Evolutionary conservation across 2,329 filamentous ascomycete genomes (phyloP).

Genomic region (Helminthosporium solani): DNA sequence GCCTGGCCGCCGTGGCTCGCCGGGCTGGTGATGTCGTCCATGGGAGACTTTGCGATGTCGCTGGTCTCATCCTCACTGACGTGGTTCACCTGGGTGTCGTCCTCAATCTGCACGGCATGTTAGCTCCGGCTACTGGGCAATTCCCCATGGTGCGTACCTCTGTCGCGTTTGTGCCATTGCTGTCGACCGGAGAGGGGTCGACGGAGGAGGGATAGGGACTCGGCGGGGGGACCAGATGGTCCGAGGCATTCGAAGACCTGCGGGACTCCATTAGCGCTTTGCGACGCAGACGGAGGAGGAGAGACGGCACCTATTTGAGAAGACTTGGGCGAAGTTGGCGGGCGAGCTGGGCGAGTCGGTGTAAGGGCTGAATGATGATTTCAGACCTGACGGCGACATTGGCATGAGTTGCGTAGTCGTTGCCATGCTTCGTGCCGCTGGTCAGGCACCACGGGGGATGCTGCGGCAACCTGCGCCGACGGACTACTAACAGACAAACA

Average conservation of each 20-base stretch:
- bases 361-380: constrained; percentile 53
- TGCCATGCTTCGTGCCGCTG: constrained; percentile 37
- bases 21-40: constrained; percentile 40
- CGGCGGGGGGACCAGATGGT: constrained; percentile 50
- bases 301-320: constrained; percentile 49
- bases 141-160: constrained; percentile 49
- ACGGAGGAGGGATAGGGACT: constrained; percentile 63
- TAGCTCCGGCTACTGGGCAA: constrained; percentile 16
- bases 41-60: constrained; percentile 39
- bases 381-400: constrained; percentile 41
- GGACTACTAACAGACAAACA: constrained; percentile 11
- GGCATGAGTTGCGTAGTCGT: constrained; percentile 49
- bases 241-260: constrained; percentile 48
- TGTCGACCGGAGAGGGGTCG: constrained; percentile 81
- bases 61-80: constrained; percentile 36
- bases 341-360: constrained; percentile 54
- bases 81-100: constrained; percentile 66
- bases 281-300: constrained; percentile 35
- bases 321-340: constrained; percentile 45
- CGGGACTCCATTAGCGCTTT: constrained; percentile 31
- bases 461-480: constrained; percentile 24
- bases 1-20: constrained; percentile 32
- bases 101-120: constrained; percentile 62
- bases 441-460: constrained; percentile 13
- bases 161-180: constrained; percentile 77